Base-by-base conservation (phyloP, 805 yeast genomes). In the Kodamaea kaohsiungensis region DNA sequence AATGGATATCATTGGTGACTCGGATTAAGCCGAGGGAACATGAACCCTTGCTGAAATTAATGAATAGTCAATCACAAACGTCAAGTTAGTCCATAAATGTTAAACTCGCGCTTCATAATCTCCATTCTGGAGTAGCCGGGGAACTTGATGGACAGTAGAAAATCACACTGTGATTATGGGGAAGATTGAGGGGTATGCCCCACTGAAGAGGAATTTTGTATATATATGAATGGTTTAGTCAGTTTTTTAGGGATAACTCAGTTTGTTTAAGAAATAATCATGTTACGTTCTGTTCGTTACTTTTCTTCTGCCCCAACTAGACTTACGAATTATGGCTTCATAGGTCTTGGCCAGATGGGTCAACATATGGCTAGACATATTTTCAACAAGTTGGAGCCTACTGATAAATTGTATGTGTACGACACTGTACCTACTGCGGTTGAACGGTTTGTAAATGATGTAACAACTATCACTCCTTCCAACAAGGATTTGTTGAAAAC, bases 291-390 rank as follows among this genome's bases (percentile, higher is more conserved):
- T n/a, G 45, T 38, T 3, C 54, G 57, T 19, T 49, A 30, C 27
- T 49, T 46, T 37, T 53, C 57, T 27, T 22, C 43, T 17, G 35
- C 54, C 22, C 37, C 42, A 5, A 46, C 56, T 5, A 52, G 48
- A 12, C 43, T 42, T 33, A 59, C 67, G 42, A 60, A 56, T 45
- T 80, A 76, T 59, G 85, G 85, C 27, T 81, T 81, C 67, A 75
- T 81, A 43, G 85, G 85, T n/a, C 69, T 81, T 30, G 85, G 85
- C 30, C 79, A 78, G 53, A 81, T 81, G 85, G 83, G 85, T 51
- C 78, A 75, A 51, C 79, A 78, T 59, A 81, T 81, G 85, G 84
- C 84, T 16, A 65, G 72, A 53, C 82, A 81, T 59, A 68, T 81
- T 30, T 71, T 75, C 60, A 68, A 69, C 53, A 68, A 74, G 52